Base-by-base conservation (phyloP, 345 rosid genomes). In the Citrus glauca region DNA sequence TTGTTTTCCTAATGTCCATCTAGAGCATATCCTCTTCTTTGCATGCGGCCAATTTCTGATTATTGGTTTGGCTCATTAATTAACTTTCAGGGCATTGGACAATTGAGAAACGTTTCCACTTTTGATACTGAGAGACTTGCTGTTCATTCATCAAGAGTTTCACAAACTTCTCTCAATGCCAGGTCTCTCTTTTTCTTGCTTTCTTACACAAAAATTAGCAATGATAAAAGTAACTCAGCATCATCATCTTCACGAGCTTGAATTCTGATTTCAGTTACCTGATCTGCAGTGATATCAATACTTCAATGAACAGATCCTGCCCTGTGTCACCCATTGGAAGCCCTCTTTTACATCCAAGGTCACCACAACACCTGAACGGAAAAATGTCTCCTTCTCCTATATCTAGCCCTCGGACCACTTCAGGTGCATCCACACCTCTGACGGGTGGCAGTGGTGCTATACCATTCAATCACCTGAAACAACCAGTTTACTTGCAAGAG, bases 271-370 rank as follows among this genome's bases (percentile, higher is more conserved):
- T 75, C 30, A 37, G 60, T 78, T 75, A 65, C 66, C 33, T 66
- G 32, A 69, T 80, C 56, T 83, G 75, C 85, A 90, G 93, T 80
- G 93, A 88, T 70, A 66, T 82, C 62, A 85, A 78, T 63, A 78
- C 81, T 72, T 82, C 85, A 14, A 84, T 89, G 82, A 86, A 86
- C 77, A 72, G 84, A 73, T 90, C 93, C 6, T 90, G 93, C 79
- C 93, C 93, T 6, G 91, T 90, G 37, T 86, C 93, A 30, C 90
- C 93, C 14, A 80, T 87, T 38, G 90, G 93, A 78, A 90, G 93
- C 85, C 93, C 91, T 50, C 90, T 85, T 63, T 81, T 85, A 55
- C 85, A 78, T 77, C 74, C 90, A 69, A 88, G 90, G 77, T 88
- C 90, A 7, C 90, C 90, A 0, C 90, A 81, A 69, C 82, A 84